These are phyloP conservation scores for Cucumis hystrix DNA, from an alignment of 306 rosid species.

Conservation along the genomic window DNA sequence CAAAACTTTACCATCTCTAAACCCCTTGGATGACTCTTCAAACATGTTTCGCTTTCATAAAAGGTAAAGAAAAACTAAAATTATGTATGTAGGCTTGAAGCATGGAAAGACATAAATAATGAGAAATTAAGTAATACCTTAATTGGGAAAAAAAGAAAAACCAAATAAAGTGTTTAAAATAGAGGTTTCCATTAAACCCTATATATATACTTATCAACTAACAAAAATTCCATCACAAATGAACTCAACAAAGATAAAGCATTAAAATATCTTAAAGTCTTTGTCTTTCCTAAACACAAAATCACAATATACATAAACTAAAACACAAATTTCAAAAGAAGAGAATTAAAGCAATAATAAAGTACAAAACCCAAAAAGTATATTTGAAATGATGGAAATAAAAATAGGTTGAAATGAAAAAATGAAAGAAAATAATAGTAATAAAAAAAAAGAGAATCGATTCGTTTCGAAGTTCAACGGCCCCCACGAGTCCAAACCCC, in stretches of 20 bases:
- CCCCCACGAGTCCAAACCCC: background rate
- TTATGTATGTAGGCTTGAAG: too few species aligned
- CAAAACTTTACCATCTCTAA: too few species aligned
- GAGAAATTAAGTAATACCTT: too few species aligned
- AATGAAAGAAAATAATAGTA: background rate
- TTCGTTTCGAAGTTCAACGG: background rate
- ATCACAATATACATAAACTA: background rate
- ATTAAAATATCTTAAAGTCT: background rate
- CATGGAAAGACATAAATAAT: too few species aligned
- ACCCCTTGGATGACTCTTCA: too few species aligned
- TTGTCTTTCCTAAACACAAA: background rate
- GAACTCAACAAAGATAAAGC: background rate
- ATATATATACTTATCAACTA: too few species aligned
- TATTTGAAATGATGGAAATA: background rate
- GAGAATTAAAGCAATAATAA: background rate
- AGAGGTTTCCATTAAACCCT: too few species aligned
- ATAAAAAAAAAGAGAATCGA: background rate
- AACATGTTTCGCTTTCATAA: too few species aligned
- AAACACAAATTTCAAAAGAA: background rate
- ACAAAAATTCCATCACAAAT: too few species aligned
- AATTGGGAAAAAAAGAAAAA: too few species aligned
- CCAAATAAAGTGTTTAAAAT: too few species aligned
- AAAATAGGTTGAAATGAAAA: background rate
- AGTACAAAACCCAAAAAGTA: background rate
- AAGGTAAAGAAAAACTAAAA: too few species aligned